Base-by-base conservation (phyloP, 1,284 basidiomycete genomes). In the Flammula alnicola region DNA sequence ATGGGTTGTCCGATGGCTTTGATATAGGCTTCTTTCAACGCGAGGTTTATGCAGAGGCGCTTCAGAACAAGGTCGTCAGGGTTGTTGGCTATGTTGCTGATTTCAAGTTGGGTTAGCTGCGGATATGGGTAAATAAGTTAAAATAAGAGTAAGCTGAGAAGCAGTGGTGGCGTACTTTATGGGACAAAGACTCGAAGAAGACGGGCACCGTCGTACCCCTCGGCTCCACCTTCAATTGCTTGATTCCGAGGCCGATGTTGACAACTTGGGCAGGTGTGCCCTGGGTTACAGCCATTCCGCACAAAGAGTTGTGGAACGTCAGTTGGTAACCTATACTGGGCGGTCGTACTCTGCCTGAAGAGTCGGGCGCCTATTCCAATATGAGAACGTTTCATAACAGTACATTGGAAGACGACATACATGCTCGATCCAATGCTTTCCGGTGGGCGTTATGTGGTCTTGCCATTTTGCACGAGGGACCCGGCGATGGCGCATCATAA, bases 391-490 rank as follows among this genome's bases (percentile, higher is more conserved):
- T 11, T 8, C 19, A 10, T 7, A 9, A 11, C n/a, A 26, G 25
- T n/a, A 25, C 7, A 38, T 10, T 5, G 20, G 17, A 14, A 33
- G 12, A 43, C 17, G 16, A 29, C 27, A 16, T 40, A 86, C 86
- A 76, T 87, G 86, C 57, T 90, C 86, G 50, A 91, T 91, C 83
- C 85, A 90, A 55, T 86, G 87, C 57, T 91, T 91, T 31, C 86
- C 86, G 29, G 73, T 77, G 1, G 75, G 61, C 0, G 79, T 85
- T 23, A 74, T 66, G 50, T 77, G 75, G 54, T 90, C 86, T 47
- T 76, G 72, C 88, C 88, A 91, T 54, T 84, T 83, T 14, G 80
- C 69, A 14, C 88, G 77, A 3, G 88, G 86, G 64, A 91, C 86
- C 22, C 87, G 80, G 51, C 88, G 75, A 65, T 91, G 88, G 12